Conservation (phyloP, 257 asterid genomes). For the Solanum medicagineum region DNA sequence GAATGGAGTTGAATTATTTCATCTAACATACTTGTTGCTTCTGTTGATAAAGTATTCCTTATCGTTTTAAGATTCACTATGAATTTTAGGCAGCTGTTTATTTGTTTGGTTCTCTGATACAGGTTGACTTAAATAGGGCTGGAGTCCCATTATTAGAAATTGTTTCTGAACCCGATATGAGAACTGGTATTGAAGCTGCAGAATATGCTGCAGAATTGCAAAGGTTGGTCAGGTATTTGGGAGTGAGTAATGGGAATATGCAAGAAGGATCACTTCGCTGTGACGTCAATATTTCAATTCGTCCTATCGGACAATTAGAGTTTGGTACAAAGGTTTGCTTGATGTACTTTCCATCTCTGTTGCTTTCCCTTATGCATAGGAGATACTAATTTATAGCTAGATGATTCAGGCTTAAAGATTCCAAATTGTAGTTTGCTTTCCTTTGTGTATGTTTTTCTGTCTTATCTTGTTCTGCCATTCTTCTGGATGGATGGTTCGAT, state of each 20-base stretch:
- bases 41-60: not conserved
- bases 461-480: not conserved
- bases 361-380: not conserved
- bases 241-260: slow-evolving; percentile 93
- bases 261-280: slow-evolving; percentile 98
- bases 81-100: not conserved
- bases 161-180: slow-evolving; percentile 98
- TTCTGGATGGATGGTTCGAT: not conserved
- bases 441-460: not conserved
- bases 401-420: not conserved
- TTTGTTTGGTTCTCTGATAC: not conserved
- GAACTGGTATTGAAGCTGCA: slow-evolving; percentile 94
- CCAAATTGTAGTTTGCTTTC: not conserved
- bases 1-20: not conserved
- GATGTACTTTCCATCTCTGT: not conserved
- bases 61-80: not conserved
- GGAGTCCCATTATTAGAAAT: slow-evolving; percentile 98
- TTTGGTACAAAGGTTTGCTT: slow-evolving; percentile 83
- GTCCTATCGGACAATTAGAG: slow-evolving; percentile 73
- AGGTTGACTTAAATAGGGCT: slow-evolving; percentile 98
- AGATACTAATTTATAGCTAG: not conserved
- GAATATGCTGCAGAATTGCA: slow-evolving; percentile 95
- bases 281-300: slow-evolving; percentile 90
- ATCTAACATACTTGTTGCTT: not conserved
- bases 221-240: slow-evolving; percentile 90